Evolutionary conservation across 768 basidiomycete species (phyloP).

Genomic region (Lactifluus subvellereus): DNA sequence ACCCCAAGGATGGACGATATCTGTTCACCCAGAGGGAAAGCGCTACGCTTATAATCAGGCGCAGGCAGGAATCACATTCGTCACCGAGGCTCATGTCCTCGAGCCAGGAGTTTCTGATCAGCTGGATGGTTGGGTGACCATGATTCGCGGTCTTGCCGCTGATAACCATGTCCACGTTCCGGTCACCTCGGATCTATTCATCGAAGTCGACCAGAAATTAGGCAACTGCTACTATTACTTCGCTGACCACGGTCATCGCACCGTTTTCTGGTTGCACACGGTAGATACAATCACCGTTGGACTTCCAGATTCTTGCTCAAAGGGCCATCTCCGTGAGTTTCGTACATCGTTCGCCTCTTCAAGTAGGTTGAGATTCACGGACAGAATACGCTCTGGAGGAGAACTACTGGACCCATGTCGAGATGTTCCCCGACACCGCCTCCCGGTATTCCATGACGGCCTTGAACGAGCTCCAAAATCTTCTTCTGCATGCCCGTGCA

Average conservation of each 20-base stretch:
- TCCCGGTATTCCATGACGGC: background rate
- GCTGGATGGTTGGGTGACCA: background rate
- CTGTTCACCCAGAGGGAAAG: constrained; percentile 14
- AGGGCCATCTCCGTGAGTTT: constrained; percentile 3
- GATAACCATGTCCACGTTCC: background rate
- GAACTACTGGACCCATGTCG: constrained; percentile 18
- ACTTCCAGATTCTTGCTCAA: constrained; percentile 2
- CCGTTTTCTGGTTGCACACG: constrained; percentile 5
- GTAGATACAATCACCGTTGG: background rate
- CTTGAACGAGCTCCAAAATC: constrained; percentile 3
- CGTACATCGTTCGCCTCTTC: background rate
- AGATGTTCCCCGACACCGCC: constrained; percentile 8
- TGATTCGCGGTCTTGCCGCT: background rate
- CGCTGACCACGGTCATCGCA: constrained; percentile 8
- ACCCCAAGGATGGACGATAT: constrained; percentile 1
- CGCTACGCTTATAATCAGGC: background rate
- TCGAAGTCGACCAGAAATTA: constrained; percentile 1
- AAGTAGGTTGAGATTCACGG: background rate
- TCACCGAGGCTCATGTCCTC: constrained; percentile 4
- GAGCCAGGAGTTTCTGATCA: background rate
- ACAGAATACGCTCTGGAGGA: constrained; percentile 10
- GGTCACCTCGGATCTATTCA: constrained; percentile 3
- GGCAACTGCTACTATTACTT: constrained; percentile 9
- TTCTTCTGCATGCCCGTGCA: background rate
- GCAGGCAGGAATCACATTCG: background rate